Percentiles rank a stretch among this genome's conserved stretches.
Conservation (phyloP, 768 basidiomycete species). For the Leccinum obscurum region DNA sequence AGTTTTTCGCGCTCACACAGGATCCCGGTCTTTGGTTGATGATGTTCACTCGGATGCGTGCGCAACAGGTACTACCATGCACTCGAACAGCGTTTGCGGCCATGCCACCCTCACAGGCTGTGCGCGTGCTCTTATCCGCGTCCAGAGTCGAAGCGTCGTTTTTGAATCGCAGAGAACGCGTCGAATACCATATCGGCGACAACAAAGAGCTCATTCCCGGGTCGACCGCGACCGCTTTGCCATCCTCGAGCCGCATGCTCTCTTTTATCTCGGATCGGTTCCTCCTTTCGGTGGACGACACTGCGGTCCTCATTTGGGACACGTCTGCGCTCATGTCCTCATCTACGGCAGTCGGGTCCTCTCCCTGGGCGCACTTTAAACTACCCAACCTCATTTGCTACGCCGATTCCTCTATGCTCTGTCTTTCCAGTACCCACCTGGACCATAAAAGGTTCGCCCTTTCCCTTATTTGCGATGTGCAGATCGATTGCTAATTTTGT, state of each 20-base stretch:
- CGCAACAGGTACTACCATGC: constrained; percentile 17
- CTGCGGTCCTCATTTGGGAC: constrained; percentile 19
- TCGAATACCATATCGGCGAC: not conserved
- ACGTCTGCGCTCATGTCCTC: not conserved
- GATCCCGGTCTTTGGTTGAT: constrained; percentile 20
- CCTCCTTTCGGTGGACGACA: constrained; percentile 18
- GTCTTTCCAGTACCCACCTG: not conserved
- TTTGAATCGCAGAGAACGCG: constrained; percentile 11
- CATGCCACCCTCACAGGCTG: constrained; percentile 14
- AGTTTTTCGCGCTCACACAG: constrained; percentile 18
- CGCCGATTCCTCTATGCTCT: constrained; percentile 13
- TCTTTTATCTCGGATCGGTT: constrained; percentile 24
- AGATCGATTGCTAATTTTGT: not conserved
- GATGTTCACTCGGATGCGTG: constrained; percentile 14
- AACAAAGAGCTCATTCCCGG: not conserved
- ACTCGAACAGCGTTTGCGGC: constrained; percentile 12
- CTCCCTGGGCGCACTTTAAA: constrained; percentile 13
- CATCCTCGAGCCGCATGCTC: constrained; percentile 11
- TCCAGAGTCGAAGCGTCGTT: constrained; percentile 18
- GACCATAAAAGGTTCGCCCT: constrained; percentile 14
- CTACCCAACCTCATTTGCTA: constrained; percentile 10
- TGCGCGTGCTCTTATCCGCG: constrained; percentile 16
- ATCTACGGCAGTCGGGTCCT: not conserved
- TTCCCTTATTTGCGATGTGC: not conserved
- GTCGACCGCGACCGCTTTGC: not conserved